Percentiles rank a stretch among this genome's conserved stretches.
phyloP scores from a whole-genome alignment of 805 yeast genomes.

The Candida endomychidarum region DNA sequence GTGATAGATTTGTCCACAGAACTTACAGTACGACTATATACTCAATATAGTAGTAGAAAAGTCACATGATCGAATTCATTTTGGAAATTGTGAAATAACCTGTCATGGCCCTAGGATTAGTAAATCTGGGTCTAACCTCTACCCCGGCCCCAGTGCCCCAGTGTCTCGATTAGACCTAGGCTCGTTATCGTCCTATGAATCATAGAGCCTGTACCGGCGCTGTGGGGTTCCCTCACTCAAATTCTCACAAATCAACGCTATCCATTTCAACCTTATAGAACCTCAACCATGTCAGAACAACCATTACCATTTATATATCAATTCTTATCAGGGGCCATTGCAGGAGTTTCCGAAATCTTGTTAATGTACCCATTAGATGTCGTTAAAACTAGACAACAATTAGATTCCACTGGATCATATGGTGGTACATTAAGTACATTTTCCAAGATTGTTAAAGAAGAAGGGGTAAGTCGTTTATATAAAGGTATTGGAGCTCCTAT shows the following conservation, averaged over 20 bases:
- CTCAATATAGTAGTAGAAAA: too few species aligned
- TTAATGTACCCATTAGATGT: slow-evolving; percentile 97
- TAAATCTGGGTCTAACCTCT: too few species aligned
- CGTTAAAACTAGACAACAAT: slow-evolving; percentile 93
- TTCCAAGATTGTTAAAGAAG: slow-evolving; percentile 76
- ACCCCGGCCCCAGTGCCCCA: too few species aligned
- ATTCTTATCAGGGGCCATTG: slow-evolving; percentile 88
- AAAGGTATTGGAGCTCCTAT: slow-evolving; percentile 96
- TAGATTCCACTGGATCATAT: slow-evolving; percentile 64
- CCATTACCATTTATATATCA: slow-evolving; percentile 84
- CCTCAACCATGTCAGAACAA: slow-evolving; percentile 15
- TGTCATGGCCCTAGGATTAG: too few species aligned
- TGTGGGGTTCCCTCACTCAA: slow-evolving; percentile 5
- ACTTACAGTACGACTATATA: too few species aligned
- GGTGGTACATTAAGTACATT: slow-evolving; percentile 83
- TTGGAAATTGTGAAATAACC: too few species aligned
- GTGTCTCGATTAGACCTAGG: too few species aligned
- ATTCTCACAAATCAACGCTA: slow-evolving; percentile 7
- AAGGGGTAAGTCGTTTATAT: slow-evolving; percentile 81
- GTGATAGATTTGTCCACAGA: too few species aligned
- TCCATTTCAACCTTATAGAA: neutral
- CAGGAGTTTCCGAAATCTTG: slow-evolving; percentile 94
- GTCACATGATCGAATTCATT: too few species aligned
- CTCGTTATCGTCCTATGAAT: too few species aligned
- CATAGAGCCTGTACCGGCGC: slow-evolving; percentile 5